These are phyloP conservation scores for Baorangia bicolor DNA, from an alignment of 768 basidiomycete species.

Conservation along the genomic window DNA sequence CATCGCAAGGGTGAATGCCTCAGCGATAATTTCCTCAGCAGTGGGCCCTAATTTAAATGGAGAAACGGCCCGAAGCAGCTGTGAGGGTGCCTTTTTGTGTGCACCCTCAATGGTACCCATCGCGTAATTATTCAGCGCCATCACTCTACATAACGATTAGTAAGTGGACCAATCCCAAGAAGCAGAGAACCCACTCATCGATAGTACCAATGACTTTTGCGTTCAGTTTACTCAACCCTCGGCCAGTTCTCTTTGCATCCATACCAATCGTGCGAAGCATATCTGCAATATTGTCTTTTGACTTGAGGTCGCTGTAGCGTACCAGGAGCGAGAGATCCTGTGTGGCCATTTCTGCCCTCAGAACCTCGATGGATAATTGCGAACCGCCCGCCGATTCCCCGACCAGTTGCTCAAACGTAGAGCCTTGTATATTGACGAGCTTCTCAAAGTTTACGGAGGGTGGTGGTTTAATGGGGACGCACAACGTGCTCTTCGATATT, in stretches of 20 bases:
- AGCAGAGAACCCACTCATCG: constrained; percentile 51
- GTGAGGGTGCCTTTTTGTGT: constrained; percentile 26
- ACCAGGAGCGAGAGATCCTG: constrained; percentile 64
- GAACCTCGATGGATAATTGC: constrained; percentile 65
- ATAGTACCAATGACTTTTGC: constrained; percentile 72
- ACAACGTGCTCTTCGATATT: constrained; percentile 48
- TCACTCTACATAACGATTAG: constrained; percentile 46
- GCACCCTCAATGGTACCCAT: constrained; percentile 49
- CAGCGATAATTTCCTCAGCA: too few relatives aligned
- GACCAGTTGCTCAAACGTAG: constrained; percentile 63
- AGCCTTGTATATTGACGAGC: constrained; percentile 58
- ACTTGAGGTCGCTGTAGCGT: constrained; percentile 59
- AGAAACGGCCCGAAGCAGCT: constrained; percentile 33
- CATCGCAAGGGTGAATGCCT: constrained; percentile 65
- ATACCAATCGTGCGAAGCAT: constrained; percentile 54
- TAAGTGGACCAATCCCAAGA: constrained; percentile 1
- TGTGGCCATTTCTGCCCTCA: constrained; percentile 77
- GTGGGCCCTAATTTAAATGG: too few relatives aligned
- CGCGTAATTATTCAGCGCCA: too few relatives aligned
- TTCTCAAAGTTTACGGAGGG: constrained; percentile 57
- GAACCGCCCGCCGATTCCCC: constrained; percentile 58
- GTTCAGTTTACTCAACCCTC: too few relatives aligned
- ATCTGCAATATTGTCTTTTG: too few relatives aligned
- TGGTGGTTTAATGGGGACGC: constrained; percentile 24
- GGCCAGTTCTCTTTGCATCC: constrained; percentile 60